Base-by-base conservation (phyloP, 2,329 filamentous ascomycete genomes). In the Phialocephala sp. region DNA sequence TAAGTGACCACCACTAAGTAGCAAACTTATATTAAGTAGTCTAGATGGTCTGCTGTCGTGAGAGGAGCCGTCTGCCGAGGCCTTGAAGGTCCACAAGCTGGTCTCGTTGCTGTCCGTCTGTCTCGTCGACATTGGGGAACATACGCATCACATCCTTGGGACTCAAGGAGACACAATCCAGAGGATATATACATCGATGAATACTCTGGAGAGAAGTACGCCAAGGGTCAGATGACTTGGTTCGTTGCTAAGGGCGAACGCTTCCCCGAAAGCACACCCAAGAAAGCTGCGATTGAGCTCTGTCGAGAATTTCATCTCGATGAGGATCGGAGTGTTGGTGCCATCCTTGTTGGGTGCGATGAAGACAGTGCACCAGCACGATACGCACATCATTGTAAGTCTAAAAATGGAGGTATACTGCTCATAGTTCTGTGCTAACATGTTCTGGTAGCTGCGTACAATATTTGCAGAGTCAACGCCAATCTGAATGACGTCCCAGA, bases 21-120 rank as follows among this genome's bases (percentile, higher is more conserved):
- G 1, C 15, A 8, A 8, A 4, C 15, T 18, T n/a, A 24, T 54
- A 27, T 11, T 45, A 18, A 54, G 27, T 32, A 14, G 14, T 32
- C 5, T 15, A 60, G 59, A 24, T 62, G 60, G 60, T 62, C 60
- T 27, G 60, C 60, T 20, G 60, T 62, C 8, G 60, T 56, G n/a
- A 41, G 60, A 27, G 60, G 60, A 3, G 60, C 60, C 4, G 59
- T 61, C 3, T 37, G 35, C 27, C n/a, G 47, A 32, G 47, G 47
- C 11, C 35, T 61, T 12, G 59, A 61, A 18, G 37, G 37, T 20
- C 18, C 22, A 12, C 37, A 43, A 39, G 47, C 20, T 15, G 45
- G 43, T 39, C 47, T 61, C 18, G 32, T 61, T 27, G 43, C 41
- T 37, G 35, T 61, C 36, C 43, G 59, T 1, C 9, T 54, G 32